Evolutionary conservation across 371 early-diverging fungal species (phyloP).

Genomic region (Lichtheimia ornata): DNA sequence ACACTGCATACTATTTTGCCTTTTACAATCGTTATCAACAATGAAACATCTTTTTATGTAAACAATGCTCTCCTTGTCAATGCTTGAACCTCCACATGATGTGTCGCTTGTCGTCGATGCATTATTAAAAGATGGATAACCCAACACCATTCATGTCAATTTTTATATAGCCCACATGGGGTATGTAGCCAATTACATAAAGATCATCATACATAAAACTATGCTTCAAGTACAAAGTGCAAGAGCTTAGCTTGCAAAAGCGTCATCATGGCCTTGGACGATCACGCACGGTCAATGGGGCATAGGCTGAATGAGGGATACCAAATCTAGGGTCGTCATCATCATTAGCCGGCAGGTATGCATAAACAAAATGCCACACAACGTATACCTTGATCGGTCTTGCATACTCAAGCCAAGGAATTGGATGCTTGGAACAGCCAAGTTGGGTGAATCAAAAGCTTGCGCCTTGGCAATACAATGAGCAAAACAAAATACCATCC

Average conservation of each 20-base stretch:
- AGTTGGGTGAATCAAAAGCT: constrained; percentile 36
- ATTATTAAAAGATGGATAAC: no score
- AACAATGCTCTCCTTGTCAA: no score
- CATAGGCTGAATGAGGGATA: constrained; percentile 1
- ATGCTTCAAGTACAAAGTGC: neutral
- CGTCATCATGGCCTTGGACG: constrained; percentile 23
- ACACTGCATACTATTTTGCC: neutral
- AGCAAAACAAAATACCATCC: neutral
- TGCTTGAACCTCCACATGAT: no score
- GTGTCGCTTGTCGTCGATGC: no score
- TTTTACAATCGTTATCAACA: neutral
- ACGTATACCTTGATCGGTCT: constrained; percentile 32
- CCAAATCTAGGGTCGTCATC: neutral
- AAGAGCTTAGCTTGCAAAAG: constrained; percentile 8
- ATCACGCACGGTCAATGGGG: constrained; percentile 20
- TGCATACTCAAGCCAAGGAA: constrained; percentile 34
- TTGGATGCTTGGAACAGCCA: constrained; percentile 33
- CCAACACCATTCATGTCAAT: no score
- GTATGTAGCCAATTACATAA: no score
- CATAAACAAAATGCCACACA: neutral
- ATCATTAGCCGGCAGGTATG: no score
- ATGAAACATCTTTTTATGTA: no score
- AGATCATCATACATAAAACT: no score
- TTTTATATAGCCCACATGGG: no score
- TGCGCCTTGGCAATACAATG: constrained; percentile 25